phyloP scores from a whole-genome alignment of 1,284 basidiomycete genomes.

The Agroathelia rolfsii region DNA sequence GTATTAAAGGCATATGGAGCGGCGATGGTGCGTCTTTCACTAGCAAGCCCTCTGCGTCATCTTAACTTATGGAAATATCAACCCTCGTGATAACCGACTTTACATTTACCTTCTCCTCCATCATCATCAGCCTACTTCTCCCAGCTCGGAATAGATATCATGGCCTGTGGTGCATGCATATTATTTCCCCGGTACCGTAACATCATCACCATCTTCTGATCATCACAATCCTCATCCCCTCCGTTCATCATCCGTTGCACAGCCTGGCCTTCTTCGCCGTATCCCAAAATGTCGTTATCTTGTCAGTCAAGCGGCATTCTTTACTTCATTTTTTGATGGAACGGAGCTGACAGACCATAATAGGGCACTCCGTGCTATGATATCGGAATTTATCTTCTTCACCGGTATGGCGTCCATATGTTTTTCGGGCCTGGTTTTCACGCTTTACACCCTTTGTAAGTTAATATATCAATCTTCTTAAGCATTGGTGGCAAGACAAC shows the following conservation, averaged over 20 bases:
- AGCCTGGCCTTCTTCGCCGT: conserved; percentile 81
- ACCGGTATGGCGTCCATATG: conserved; percentile 74
- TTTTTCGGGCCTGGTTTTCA: conserved; percentile 82
- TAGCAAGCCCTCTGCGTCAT: too few relatives aligned
- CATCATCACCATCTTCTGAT: conserved; percentile 4
- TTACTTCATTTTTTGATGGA: background rate
- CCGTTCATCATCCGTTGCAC: conserved; percentile 2
- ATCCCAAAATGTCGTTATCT: conserved; percentile 72
- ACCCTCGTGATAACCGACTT: background rate
- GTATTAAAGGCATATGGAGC: conserved; percentile 53
- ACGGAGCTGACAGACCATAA: conserved; percentile 6
- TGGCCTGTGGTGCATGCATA: conserved; percentile 80
- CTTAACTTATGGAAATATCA: too few relatives aligned
- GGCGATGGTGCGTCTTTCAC: conserved; percentile 37
- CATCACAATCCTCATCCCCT: conserved; percentile 3
- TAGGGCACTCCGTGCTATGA: conserved; percentile 69
- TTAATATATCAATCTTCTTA: background rate
- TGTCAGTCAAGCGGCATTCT: conserved; percentile 35
- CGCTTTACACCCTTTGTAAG: conserved; percentile 68
- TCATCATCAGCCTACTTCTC: conserved; percentile 48
- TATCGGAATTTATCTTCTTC: conserved; percentile 75
- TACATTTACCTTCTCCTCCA: conserved; percentile 1
- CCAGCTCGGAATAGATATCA: conserved; percentile 70
- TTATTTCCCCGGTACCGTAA: conserved; percentile 66
- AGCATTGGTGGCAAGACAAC: too few relatives aligned